phyloP scores from a whole-genome alignment of 179 eudicot species.

The Beta lomatogona region DNA sequence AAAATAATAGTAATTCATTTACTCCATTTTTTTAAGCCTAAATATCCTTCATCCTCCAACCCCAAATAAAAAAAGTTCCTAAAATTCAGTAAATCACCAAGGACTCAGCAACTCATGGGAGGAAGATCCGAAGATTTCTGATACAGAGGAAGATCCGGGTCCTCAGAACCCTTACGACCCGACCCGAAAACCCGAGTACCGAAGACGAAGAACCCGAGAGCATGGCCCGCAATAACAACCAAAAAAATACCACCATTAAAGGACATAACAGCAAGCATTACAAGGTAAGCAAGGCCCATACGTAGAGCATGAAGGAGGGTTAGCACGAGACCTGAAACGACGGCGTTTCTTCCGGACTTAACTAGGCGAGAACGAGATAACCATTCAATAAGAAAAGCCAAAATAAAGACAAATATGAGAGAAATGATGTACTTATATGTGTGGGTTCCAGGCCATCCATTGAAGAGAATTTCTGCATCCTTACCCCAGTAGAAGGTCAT shows the following conservation, averaged over 20 bases:
- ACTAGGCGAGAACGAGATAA: conserved; percentile 26
- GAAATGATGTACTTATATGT: conserved; percentile 38
- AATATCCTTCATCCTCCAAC: background rate
- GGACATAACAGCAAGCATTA: conserved; percentile 81
- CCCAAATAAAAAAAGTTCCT: background rate
- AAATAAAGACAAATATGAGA: conserved; percentile 40
- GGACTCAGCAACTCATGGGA: conserved; percentile 33
- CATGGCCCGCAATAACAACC: conserved; percentile 58
- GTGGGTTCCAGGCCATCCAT: conserved; percentile 51
- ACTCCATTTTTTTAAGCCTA: background rate
- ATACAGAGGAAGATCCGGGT: conserved; percentile 17
- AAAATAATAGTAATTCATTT: background rate
- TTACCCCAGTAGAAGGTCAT: conserved; percentile 65
- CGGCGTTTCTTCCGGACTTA: conserved; percentile 22
- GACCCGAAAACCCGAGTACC: conserved; percentile 29
- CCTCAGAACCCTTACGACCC: background rate
- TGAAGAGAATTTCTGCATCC: conserved; percentile 37
- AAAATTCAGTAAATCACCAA: background rate
- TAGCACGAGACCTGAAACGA: conserved; percentile 26
- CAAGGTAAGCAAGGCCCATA: conserved; percentile 57
- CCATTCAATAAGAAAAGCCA: conserved; percentile 36
- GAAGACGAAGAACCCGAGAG: conserved; percentile 43
- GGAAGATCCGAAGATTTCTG: conserved; percentile 28
- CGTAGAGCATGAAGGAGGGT: conserved; percentile 44
- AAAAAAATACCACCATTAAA: conserved; percentile 63